phyloP scores from a whole-genome alignment of 2,329 filamentous ascomycete genomes.

The Sclerotinia borealis region DNA sequence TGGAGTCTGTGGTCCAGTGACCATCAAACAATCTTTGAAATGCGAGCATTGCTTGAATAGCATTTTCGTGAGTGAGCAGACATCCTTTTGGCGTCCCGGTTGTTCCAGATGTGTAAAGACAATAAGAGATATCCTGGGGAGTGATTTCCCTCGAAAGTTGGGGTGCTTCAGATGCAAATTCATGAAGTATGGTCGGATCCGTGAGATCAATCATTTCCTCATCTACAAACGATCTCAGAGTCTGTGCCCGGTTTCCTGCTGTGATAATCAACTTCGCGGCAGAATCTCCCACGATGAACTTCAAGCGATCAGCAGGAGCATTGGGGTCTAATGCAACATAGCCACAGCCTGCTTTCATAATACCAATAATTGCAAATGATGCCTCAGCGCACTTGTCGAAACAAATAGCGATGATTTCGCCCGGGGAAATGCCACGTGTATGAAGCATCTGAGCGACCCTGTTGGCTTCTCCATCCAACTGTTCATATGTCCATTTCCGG shows the following conservation, averaged over 20 bases:
- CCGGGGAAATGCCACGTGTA: conserved; percentile 42
- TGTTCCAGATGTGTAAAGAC: conserved; percentile 35
- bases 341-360: conserved; percentile 34
- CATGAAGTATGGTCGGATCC: conserved; percentile 20
- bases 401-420: conserved; percentile 40
- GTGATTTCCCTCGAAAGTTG: conserved; percentile 20
- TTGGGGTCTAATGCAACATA: conserved; percentile 37
- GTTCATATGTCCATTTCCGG: conserved; percentile 64
- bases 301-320: conserved; percentile 32
- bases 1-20: conserved; percentile 67
- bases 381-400: conserved; percentile 36
- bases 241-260: conserved; percentile 39
- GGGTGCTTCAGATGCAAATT: conserved; percentile 23
- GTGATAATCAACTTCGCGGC: conserved; percentile 57
- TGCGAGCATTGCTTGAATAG: conserved; percentile 81
- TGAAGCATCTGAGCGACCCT: conserved; percentile 61
- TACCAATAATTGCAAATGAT: conserved; percentile 34
- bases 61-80: conserved; percentile 81
- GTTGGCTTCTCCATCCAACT: conserved; percentile 67
- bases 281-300: conserved; percentile 52
- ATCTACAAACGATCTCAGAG: conserved; percentile 31
- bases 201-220: conserved; percentile 24
- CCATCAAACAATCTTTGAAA: conserved; percentile 73
- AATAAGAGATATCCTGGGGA: conserved; percentile 30
- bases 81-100: conserved; percentile 46